Evolutionary conservation across 306 rosid species (phyloP), one percentile per base, ranked within the genome.

Genomic region (Rosa chinensis): DNA sequence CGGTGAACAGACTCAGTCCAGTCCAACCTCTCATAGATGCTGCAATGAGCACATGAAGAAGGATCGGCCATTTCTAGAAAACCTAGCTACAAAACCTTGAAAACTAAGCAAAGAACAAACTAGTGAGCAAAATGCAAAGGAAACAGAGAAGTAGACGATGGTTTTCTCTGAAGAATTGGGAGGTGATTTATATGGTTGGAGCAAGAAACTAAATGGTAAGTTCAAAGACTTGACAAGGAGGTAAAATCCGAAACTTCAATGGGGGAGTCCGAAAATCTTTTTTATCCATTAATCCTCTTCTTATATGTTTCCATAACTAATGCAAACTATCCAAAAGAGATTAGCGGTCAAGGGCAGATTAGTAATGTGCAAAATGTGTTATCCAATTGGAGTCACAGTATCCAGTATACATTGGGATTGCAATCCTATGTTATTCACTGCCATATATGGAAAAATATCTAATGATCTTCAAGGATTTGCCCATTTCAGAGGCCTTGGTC

Each of bases 21-120:
- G 70, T 96, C 98, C 77, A 96, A 86, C 83, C 96, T 88, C 89
- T 93, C 97, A 11, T 92, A 92, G 85, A 93, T 93, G 82, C 92
- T 91, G 74, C 87, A 95, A 28, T 28, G 74, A 48, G 56, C 90
- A 67, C 89, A 90, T 13, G 69, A 14, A 61, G 17, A 10, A 63
- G 69, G 43, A 35, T 87, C 81, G 6, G 93, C 88, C 99, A 95
- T 95, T 80, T 49, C 63, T 82, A 70, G 56, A 32, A 59, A 64
- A 50, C 49, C 48, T 48, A 25, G 32, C 32, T 28, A 80, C 68
- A 49, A 43, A 72, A 75, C 61, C 79, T 70, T 80, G 83, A 84
- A 70, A 18, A 18, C 48, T 18, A 14, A 40, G 45, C 23, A 28
- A 37, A 81, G 35, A 28, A 69, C 17, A 23, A 69, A 5, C 10